Base-by-base conservation (phyloP, 805 yeast genomes). In the Wickerhamomyces chaumierensis region DNA sequence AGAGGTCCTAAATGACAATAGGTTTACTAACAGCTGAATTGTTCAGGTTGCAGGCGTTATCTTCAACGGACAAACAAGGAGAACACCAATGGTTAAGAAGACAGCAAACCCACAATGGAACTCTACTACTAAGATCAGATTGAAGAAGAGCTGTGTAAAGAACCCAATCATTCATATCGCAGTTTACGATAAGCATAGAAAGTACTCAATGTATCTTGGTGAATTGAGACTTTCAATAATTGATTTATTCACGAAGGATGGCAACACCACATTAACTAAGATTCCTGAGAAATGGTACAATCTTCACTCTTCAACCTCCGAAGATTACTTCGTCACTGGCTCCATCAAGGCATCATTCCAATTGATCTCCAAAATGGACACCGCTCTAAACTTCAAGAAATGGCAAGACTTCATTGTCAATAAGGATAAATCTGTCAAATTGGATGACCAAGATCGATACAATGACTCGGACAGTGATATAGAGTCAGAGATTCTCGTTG, bases 241-340 rank as follows among this genome's bases (percentile, higher is more conserved):
- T 7, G 51, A 49, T 12, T 31, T 51, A 3, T 42, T 53, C 29
- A 31, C 17, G 12, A 39, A 41, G 9, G 48, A 43, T 28, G 21
- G 32, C 8, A 34, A 38, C 8, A 31, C 18, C 18, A 15, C 18
- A 15, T 16, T 31, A 9, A 20, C 41, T 0, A 46, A 39, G 28
- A 32, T 48, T 9, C 44, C 39, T 1, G 54, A 69, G 9, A 58
- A 62, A 36, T 72, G 75, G 75, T 66, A 62, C 46, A 60, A 61
- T 42, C 50, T 72, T 6, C 60, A 62, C 36, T 66, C 73, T 7
- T 63, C 63, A 18, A 55, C 52, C 33, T 49, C 57, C 1, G 53
- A 64, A 38, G 62, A 63, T 31, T 53, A 65, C 13, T 72, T 60
- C 48, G 69, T 70, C 12, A 68, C 75, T 1, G 78, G 78, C 0